Conservation (phyloP, 345 rosid genomes). For the Citrus australasica region DNA sequence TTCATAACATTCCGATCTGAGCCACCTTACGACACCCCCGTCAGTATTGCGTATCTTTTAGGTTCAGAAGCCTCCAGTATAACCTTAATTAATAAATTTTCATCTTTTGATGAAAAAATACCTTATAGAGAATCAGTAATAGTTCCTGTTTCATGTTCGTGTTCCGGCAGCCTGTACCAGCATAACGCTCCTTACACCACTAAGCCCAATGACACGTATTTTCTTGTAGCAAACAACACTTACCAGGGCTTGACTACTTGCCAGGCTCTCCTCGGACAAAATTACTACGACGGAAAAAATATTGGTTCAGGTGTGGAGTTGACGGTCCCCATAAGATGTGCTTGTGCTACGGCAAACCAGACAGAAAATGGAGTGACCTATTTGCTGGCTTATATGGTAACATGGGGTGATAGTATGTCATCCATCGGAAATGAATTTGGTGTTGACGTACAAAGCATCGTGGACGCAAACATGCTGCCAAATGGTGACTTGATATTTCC, state of each 20-base stretch:
- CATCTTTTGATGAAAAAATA: neutral
- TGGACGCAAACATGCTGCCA: slow-evolving; percentile 18
- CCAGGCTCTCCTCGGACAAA: slow-evolving; percentile 21
- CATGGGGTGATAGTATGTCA: slow-evolving; percentile 3
- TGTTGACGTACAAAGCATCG: neutral
- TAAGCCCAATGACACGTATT: neutral
- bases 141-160: slow-evolving; percentile 33
- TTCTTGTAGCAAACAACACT: slow-evolving; percentile 12
- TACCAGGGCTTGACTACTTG: slow-evolving; percentile 32
- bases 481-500: neutral
- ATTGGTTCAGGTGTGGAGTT: neutral
- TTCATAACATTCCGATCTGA: slow-evolving; percentile 19
- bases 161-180: slow-evolving; percentile 23
- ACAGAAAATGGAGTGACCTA: slow-evolving; percentile 6
- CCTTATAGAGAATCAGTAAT: neutral
- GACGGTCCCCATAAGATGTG: slow-evolving; percentile 23
- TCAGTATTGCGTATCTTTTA: slow-evolving; percentile 21
- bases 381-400: slow-evolving; percentile 17
- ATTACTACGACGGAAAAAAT: neutral
- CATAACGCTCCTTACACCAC: slow-evolving; percentile 12
- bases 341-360: slow-evolving; percentile 28
- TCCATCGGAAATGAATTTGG: slow-evolving; percentile 8
- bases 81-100: slow-evolving; percentile 6
- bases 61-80: slow-evolving; percentile 19
- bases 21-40: slow-evolving; percentile 12